phyloP scores from a whole-genome alignment of 2,329 filamentous ascomycete genomes.

The Lachnellula arida region DNA sequence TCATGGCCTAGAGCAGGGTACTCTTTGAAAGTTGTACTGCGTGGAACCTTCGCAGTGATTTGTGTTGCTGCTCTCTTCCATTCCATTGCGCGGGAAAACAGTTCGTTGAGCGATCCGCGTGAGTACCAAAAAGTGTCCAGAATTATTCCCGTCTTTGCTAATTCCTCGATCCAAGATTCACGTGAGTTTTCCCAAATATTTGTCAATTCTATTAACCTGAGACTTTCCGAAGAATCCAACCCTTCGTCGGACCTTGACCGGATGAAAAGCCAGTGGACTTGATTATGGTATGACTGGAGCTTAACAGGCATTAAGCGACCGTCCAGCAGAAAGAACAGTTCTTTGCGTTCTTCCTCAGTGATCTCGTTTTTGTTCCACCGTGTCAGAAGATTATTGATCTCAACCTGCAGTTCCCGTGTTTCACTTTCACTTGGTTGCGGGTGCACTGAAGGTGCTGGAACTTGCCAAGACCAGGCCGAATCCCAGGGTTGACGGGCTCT shows the following conservation, averaged over 20 bases:
- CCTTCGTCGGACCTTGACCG: background rate
- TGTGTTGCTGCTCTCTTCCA: conserved; percentile 4
- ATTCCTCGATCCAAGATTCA: background rate
- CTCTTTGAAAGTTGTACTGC: background rate
- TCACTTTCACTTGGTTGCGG: background rate
- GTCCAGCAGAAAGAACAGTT: conserved; percentile 1
- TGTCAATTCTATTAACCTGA: background rate
- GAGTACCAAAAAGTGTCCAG: conserved; percentile 8
- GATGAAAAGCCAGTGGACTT: background rate
- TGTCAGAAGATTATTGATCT: conserved; percentile 15
- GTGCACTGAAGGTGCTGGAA: background rate
- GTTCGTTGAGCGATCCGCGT: conserved; percentile 1
- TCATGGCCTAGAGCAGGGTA: background rate
- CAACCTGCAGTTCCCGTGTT: background rate
- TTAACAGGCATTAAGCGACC: background rate
- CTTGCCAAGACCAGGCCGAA: background rate
- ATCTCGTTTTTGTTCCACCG: background rate
- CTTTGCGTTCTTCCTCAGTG: background rate
- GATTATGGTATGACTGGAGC: background rate
- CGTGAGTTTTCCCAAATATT: background rate
- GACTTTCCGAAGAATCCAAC: background rate
- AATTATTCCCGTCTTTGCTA: conserved; percentile 1
- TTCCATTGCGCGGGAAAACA: conserved; percentile 5
- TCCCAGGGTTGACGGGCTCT: background rate
- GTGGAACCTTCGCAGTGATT: background rate